These are phyloP conservation scores for Linum lewisii DNA, from an alignment of 345 rosid species.

Conservation along the genomic window DNA sequence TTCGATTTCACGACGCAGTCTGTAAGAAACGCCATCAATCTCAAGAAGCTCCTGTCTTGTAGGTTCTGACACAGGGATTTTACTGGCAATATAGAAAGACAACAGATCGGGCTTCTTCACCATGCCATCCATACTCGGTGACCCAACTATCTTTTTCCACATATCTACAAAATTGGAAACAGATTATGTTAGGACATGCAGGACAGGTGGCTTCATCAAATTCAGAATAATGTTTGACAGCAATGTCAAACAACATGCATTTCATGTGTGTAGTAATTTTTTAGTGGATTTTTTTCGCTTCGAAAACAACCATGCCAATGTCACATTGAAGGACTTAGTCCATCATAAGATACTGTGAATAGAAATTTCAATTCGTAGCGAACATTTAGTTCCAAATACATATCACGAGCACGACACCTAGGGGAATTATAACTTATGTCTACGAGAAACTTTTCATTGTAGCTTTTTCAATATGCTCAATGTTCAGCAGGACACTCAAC, in stretches of 20 bases:
- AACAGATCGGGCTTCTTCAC: constrained; percentile 73
- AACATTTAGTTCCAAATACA: too few relatives aligned
- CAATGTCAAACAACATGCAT: too few relatives aligned
- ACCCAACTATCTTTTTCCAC: constrained; percentile 86
- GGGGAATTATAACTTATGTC: too few relatives aligned
- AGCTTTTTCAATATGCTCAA: background rate
- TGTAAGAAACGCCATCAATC: constrained; percentile 74
- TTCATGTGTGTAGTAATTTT: too few relatives aligned
- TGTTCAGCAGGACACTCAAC: background rate
- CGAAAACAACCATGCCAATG: background rate
- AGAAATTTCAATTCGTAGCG: too few relatives aligned
- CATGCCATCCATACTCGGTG: constrained; percentile 59
- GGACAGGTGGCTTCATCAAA: background rate
- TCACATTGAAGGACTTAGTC: background rate
- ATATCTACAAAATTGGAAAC: constrained; percentile 42
- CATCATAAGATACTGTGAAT: background rate
- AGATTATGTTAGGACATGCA: background rate
- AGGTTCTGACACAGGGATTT: constrained; percentile 80
- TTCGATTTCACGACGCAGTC: constrained; percentile 79
- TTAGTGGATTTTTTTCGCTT: too few relatives aligned
- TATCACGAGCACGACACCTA: too few relatives aligned
- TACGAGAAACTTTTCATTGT: background rate
- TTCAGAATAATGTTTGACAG: too few relatives aligned
- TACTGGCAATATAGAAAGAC: constrained; percentile 84
- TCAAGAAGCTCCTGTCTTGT: constrained; percentile 92